These are phyloP conservation scores for Pleurotus tuoliensis DNA, from an alignment of 768 basidiomycete species.

Conservation along the genomic window DNA sequence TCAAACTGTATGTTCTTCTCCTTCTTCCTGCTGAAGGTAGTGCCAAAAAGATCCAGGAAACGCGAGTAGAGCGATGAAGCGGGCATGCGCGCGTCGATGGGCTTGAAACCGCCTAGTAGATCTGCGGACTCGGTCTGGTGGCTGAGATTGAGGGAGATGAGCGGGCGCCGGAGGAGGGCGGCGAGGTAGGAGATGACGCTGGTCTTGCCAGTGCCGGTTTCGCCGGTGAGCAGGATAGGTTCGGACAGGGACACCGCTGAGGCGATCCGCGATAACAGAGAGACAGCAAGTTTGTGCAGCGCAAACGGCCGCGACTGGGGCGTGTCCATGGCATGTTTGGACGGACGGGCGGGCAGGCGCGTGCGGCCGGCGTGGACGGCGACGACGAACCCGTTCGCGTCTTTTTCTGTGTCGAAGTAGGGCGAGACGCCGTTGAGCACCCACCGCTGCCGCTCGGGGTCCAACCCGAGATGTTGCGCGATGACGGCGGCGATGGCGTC, in stretches of 20 bases:
- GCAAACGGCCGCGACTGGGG: conserved; percentile 66
- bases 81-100: conserved; percentile 83
- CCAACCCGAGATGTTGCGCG: conserved; percentile 61
- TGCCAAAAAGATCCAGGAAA: conserved; percentile 78
- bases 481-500: conserved; percentile 49
- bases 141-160: conserved; percentile 90
- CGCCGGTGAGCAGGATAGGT: conserved; percentile 89
- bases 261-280: conserved; percentile 77
- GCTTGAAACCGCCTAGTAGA: conserved; percentile 92
- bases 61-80: conserved; percentile 64
- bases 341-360: conserved; percentile 43
- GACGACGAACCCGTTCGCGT: conserved; percentile 55
- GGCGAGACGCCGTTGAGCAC: conserved; percentile 64
- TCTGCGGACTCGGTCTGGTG: conserved; percentile 97
- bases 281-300: conserved; percentile 79
- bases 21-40: conserved; percentile 85
- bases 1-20: conserved; percentile 87
- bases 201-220: conserved; percentile 99
- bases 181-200: conserved; percentile 88
- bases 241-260: conserved; percentile 70
- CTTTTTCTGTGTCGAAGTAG: conserved; percentile 62
- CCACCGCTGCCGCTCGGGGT: conserved; percentile 68
- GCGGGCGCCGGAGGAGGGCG: conserved; percentile 63
- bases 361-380: conserved; percentile 62
- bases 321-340: conserved; percentile 17